phyloP scores from a whole-genome alignment of 2,329 filamentous ascomycete genomes.

The Claviceps pazoutovae region DNA sequence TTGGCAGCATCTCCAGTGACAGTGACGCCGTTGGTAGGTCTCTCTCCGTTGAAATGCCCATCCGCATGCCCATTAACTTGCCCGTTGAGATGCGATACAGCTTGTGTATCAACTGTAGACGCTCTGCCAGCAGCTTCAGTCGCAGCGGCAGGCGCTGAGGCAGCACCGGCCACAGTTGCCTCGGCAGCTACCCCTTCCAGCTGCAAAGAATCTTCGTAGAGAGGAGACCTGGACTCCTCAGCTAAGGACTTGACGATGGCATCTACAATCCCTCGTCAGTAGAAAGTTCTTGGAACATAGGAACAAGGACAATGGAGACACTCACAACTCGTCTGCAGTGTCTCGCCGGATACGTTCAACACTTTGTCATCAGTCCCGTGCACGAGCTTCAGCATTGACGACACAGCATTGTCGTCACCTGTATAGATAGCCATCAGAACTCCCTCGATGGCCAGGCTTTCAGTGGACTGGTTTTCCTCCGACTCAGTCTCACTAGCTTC shows the following conservation, averaged over 20 bases:
- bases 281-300: not conserved
- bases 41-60: conserved; percentile 16
- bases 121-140: conserved; percentile 44
- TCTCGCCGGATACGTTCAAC: conserved; percentile 48
- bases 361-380: conserved; percentile 56
- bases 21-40: conserved; percentile 32
- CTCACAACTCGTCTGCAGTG: conserved; percentile 60
- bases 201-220: conserved; percentile 19
- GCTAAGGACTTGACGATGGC: conserved; percentile 29
- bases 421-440: conserved; percentile 66
- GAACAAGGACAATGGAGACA: conserved; percentile 8
- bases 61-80: too few species aligned
- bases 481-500: conserved; percentile 50
- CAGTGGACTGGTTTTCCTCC: conserved; percentile 62
- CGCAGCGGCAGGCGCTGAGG: conserved; percentile 43
- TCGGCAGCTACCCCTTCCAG: conserved; percentile 16
- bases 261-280: conserved; percentile 17
- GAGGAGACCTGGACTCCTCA: conserved; percentile 36
- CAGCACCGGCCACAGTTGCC: conserved; percentile 41
- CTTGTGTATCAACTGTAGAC: conserved; percentile 28
- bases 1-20: conserved; percentile 41
- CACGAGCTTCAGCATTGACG: conserved; percentile 64
- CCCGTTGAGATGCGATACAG: conserved; percentile 17
- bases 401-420: conserved; percentile 60
- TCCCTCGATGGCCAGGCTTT: conserved; percentile 70